These are phyloP conservation scores for Fraxinus albicans DNA, from an alignment of 305 asterid genomes.

Conservation along the genomic window DNA sequence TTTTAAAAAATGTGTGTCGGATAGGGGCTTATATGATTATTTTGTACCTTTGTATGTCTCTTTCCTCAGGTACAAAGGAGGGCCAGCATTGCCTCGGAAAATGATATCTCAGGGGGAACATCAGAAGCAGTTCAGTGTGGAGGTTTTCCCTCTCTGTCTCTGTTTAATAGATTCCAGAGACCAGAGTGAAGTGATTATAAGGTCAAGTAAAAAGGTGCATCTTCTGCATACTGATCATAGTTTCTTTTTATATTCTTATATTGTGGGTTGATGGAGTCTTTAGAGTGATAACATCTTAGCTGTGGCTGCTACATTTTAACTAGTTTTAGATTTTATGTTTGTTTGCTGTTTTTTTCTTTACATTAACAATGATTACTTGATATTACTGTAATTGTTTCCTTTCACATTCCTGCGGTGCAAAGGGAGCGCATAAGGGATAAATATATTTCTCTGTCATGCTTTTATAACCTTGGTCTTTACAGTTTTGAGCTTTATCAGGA, in stretches of 20 bases:
- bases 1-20: no score
- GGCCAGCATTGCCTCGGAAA: conserved; percentile 75
- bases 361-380: background rate
- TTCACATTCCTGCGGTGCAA: background rate
- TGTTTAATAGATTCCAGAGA: conserved; percentile 67
- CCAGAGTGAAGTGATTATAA: conserved; percentile 51
- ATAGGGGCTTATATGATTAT: background rate
- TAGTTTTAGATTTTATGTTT: background rate
- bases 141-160: conserved; percentile 76
- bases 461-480: background rate
- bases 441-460: background rate
- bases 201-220: conserved; percentile 74
- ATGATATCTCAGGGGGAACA: conserved; percentile 81
- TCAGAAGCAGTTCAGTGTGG: conserved; percentile 70
- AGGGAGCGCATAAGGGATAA: background rate
- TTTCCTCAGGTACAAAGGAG: conserved; percentile 80
- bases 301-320: background rate
- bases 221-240: conserved; percentile 1
- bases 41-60: background rate
- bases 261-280: background rate
- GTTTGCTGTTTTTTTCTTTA: background rate
- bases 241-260: background rate
- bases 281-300: background rate
- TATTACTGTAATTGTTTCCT: background rate
- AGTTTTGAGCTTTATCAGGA: background rate